Evolutionary conservation across 768 basidiomycete species (phyloP), one percentile per base, ranked within the genome.

Genomic region (Coprinopsis cinerea): DNA sequence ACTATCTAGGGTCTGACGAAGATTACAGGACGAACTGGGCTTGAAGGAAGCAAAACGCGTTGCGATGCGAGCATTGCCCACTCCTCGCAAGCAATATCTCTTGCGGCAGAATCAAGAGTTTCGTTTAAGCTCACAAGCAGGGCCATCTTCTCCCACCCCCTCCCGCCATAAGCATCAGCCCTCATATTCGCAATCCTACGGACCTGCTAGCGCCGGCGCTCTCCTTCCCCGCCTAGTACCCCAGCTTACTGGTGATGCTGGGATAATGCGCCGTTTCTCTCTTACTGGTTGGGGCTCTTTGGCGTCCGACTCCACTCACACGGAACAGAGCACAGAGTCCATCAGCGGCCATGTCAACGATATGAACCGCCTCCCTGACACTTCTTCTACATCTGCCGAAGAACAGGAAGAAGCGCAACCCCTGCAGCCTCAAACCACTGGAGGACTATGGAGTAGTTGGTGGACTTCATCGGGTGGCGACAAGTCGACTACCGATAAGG

Each of bases 401-500:
- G 17, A 4, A 43, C 37, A 10, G 10, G 37, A 40, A 40, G 24
- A 40, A 51, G 39, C 58, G 22, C 59, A 58, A 40, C 56, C 69
- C 9, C 59, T 81, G 23, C 79, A 77, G 47, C 75, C 84, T 13
- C 89, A 92, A 59, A 72, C 57, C 14, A 90, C 89, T 2, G 89
- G 91, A 7, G 77, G 87, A 10, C 66, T 88, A 27, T 92, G 87
- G 81, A 74, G 77, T 50, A 78, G 73, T 48, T 92, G 82, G 81
- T 92, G 86, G 86, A 63, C 72, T 24, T 79, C 77, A n/a, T 76
- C 85, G 6, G 83, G 83, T 4, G 79, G 77, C 2, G 75, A 77
- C 14, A 77, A 69, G 51, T 56, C 65, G 34, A 53, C 55, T 22
- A 44, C 58, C 28, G 65, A 65, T 17, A 65, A 64, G 40, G 49